phyloP scores from a whole-genome alignment of 2,329 filamentous ascomycete genomes.

The Ceratocystis papillata region DNA sequence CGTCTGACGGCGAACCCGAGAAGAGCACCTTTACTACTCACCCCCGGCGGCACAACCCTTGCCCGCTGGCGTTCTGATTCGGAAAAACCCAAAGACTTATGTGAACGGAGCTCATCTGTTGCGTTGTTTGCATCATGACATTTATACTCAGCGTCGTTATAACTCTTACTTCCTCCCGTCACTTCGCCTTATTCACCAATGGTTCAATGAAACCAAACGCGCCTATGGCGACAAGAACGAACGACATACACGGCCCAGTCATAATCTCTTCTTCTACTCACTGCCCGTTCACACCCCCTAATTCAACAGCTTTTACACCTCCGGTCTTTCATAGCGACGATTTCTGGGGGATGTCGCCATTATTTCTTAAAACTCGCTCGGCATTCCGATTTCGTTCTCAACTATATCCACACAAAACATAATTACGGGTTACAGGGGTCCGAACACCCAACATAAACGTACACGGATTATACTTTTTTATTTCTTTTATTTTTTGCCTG shows the following conservation, averaged over 20 bases:
- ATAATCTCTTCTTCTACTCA: neutral
- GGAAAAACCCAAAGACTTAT: constrained; percentile 33
- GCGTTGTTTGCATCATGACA: neutral
- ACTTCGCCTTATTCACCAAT: neutral
- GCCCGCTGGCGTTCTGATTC: constrained; percentile 38
- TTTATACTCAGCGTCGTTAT: neutral
- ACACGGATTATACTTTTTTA: constrained; percentile 4
- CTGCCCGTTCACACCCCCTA: too few relatives aligned
- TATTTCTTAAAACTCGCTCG: neutral
- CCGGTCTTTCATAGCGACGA: neutral
- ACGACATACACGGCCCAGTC: neutral
- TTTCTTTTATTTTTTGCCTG: neutral
- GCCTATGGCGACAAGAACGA: neutral
- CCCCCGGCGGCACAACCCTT: constrained; percentile 37
- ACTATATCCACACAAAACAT: neutral
- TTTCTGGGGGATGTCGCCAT: neutral
- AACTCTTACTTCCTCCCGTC: neutral
- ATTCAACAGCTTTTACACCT: neutral
- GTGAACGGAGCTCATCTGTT: constrained; percentile 5
- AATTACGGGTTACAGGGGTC: neutral
- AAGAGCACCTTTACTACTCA: constrained; percentile 30
- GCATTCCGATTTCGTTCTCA: neutral
- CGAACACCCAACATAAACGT: neutral
- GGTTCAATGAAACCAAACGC: neutral
- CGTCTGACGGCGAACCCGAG: constrained; percentile 48